Evolutionary conservation across 2,329 filamentous ascomycete species (phyloP).

Genomic region (Escovopsis sp.): DNA sequence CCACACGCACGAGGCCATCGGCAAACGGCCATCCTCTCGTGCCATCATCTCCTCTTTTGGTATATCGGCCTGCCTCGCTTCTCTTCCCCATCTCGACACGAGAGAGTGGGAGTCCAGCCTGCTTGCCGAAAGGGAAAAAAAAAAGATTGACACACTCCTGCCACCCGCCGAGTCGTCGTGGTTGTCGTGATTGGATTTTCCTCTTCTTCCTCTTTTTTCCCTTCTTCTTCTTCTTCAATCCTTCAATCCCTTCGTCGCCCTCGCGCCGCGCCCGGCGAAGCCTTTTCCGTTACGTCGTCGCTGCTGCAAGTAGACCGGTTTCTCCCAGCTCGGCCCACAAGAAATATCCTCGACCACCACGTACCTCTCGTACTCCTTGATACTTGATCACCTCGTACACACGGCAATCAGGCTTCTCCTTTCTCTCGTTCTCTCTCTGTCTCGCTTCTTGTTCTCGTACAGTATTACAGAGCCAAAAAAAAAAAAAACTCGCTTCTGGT

Average conservation of each 20-base stretch:
- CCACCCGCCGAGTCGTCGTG: too few relatives aligned
- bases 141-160: too few relatives aligned
- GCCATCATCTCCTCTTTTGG: too few relatives aligned
- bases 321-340: slow-evolving; percentile 5
- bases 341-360: slow-evolving; percentile 1
- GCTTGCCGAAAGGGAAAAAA: too few relatives aligned
- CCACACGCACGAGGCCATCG: too few relatives aligned
- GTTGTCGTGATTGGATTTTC: too few relatives aligned
- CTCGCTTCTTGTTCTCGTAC: slow-evolving; percentile 2
- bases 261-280: neutral
- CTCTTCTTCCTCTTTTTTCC: too few relatives aligned
- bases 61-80: too few relatives aligned
- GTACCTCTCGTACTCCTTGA: slow-evolving; percentile 8
- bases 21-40: too few relatives aligned
- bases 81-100: too few relatives aligned
- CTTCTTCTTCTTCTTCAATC: neutral
- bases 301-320: slow-evolving; percentile 8
- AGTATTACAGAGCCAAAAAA: slow-evolving; percentile 2
- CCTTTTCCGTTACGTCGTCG: neutral
- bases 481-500: neutral
- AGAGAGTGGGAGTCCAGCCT: too few relatives aligned
- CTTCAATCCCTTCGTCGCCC: neutral
- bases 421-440: too few relatives aligned
- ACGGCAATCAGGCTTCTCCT: slow-evolving; percentile 1
- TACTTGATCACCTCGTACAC: slow-evolving; percentile 8